Percentiles rank a stretch among this genome's conserved stretches.
phyloP scores from a whole-genome alignment of 768 basidiomycete species.

The Auricularia sp. region DNA sequence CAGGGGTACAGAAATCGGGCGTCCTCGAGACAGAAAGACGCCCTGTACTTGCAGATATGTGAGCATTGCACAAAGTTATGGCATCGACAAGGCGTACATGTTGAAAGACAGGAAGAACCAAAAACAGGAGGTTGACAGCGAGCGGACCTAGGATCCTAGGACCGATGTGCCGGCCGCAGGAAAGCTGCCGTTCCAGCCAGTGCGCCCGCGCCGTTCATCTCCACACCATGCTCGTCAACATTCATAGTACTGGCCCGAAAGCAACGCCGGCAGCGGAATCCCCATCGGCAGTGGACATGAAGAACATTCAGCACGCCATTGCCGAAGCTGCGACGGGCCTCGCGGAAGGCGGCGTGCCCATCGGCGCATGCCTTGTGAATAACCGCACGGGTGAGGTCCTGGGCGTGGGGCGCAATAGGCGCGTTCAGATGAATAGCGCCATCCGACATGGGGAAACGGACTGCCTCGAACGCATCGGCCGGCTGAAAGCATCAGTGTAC shows the following conservation, averaged over 20 bases:
- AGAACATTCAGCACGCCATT: slow-evolving; percentile 17
- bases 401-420: slow-evolving; percentile 35
- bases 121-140: no score
- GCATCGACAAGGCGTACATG: no score
- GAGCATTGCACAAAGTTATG: no score
- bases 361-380: slow-evolving; percentile 41
- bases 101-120: no score
- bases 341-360: slow-evolving; percentile 50
- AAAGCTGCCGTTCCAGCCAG: no score
- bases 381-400: slow-evolving; percentile 20
- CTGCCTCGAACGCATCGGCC: slow-evolving; percentile 44
- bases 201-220: neutral
- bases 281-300: slow-evolving; percentile 10
- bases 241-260: neutral
- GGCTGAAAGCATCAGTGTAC: slow-evolving; percentile 36
- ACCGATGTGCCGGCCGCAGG: no score
- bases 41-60: no score
- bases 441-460: slow-evolving; percentile 36
- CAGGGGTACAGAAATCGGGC: no score
- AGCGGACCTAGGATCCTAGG: no score
- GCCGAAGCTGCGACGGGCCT: slow-evolving; percentile 37
- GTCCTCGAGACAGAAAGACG: no score
- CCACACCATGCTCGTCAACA: neutral
- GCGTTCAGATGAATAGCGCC: slow-evolving; percentile 34
- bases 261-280: slow-evolving; percentile 10